Evolutionary conservation across 2,329 filamentous ascomycete genomes (phyloP), one percentile per base, ranked within the genome.

Genomic region (Botryotinia calthae): DNA sequence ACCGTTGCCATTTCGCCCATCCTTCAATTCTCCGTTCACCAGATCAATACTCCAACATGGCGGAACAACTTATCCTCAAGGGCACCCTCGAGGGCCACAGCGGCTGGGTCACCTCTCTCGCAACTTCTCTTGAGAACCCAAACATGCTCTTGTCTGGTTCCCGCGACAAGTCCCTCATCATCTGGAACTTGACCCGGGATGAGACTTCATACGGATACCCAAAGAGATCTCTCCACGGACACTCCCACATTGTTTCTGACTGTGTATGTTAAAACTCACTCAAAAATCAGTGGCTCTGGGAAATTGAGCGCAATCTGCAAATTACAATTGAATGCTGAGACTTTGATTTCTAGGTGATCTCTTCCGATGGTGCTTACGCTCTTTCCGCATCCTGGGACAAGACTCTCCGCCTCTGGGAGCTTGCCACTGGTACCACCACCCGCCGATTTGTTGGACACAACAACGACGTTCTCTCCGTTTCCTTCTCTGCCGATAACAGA

Each of bases 241-340:
- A 99, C 90, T 98, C 95, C 79, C 96, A 99, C 92, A 99, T 99
- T 85, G 95, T 99, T 84, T 98, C 96, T 85, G 96, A 99, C 92
- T 98, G 96, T 88, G 96, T 97, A 96, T 82, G 93, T 93, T 83
- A 75, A 56, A 56, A 51, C 69, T 69, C 48, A 69, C 73, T 76
- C 74, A 70, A 62, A 54, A 67, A 48, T 59, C 46, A 44, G 40
- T 56, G 56, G 16, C 42, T 68, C 54, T 46, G 74, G 73, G 48
- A 22, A 34, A 31, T 51, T 73, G 62, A 58, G 72, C 61, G 62
- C 64, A 71, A 54, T 48, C 54, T 75, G 75, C 79, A 78, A 74
- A 78, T 67, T 75, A 75, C 78, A 78, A 74, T 78, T 77, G 58
- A 72, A 74, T 77, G 80, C 83, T 85, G 81, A 84, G 80, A 79